phyloP scores from a whole-genome alignment of 306 rosid genomes.

The Prunus davidiana region DNA sequence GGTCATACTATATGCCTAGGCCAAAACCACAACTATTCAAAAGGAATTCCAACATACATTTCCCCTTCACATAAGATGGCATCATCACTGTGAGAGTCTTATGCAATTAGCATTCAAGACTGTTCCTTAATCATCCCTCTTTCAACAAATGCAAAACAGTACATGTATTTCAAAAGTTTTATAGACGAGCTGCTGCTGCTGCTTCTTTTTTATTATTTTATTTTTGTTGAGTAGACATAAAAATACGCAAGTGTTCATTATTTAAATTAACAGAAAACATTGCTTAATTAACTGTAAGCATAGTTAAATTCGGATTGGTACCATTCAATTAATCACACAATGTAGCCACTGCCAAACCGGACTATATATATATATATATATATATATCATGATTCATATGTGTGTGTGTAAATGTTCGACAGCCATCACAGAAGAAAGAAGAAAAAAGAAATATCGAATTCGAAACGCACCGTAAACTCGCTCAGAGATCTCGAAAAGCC shows the following conservation, averaged over 20 bases:
- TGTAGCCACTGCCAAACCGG: not conserved
- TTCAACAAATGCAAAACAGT: not conserved
- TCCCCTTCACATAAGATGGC: not conserved
- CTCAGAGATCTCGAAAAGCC: conserved; percentile 84
- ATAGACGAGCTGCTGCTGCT: not conserved
- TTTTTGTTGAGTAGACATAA: not conserved
- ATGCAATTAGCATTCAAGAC: not conserved
- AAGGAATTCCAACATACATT: not conserved
- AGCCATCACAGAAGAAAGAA: conserved; percentile 3
- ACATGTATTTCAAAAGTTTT: not conserved
- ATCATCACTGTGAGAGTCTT: not conserved
- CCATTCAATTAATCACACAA: not conserved
- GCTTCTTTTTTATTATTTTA: not conserved
- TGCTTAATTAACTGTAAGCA: not conserved
- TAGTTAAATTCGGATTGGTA: not conserved
- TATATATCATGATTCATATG: not conserved
- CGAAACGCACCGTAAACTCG: conserved; percentile 70
- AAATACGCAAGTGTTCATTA: not conserved
- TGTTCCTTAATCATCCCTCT: not conserved
- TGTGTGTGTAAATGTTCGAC: not conserved
- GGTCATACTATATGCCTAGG: not conserved
- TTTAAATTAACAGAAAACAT: conserved; percentile 1
- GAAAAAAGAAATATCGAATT: not conserved
- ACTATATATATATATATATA: not conserved
- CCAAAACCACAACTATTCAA: not conserved